Evolutionary conservation across 1,284 basidiomycete genomes (phyloP), one percentile per base, ranked within the genome.

Genomic region (Trichosporon sp.): DNA sequence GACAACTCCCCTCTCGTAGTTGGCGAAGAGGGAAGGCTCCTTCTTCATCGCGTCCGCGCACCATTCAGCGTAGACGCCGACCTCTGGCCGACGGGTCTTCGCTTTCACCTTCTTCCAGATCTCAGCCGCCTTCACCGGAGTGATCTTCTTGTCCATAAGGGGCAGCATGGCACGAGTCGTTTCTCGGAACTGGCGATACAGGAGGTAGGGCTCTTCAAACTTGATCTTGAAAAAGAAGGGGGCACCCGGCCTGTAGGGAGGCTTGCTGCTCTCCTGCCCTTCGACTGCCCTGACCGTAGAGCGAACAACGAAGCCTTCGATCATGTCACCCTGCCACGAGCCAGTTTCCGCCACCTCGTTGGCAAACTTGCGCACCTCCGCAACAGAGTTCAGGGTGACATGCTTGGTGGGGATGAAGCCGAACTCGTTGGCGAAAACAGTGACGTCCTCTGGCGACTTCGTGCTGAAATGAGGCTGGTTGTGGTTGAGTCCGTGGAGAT

Each of bases 171-270:
- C 85, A 79, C 94, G 92, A 6, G 97, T 98, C 66, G 96, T 87
- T 84, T 99, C 97, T 68, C 97, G 88, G 95, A 95, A 99, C 81
- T 98, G 93, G 66, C 97, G 90, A 84, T 98, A 98, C 90, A 97
- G 96, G 86, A 98, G 90, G 81, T 99, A 99, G 0, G 96, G 96
- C 81, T 99, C 94, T 83, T 98, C 95, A 82, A 98, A 99, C 83
- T 99, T 99, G 85, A 99, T 89, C 83, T 99, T 99, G 90, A 98
- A 99, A 87, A 99, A 98, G 87, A 98, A 97, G 0, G 93, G 91
- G 5, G 92, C 90, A 14, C 92, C 92, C 0, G 90, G 84, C 0
- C 86, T 82, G 79, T 96, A 96, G 0, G 93, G 94, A 8, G 89
- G 88, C 71, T 73, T 43, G 16, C 78, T 79, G 54, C 78, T 76